A percentile compares a stretch with the other conserved stretches of the same genome.
phyloP scores from a whole-genome alignment of 495 filamentous ascomycete species.

The Polyplosphaeria fusca region DNA sequence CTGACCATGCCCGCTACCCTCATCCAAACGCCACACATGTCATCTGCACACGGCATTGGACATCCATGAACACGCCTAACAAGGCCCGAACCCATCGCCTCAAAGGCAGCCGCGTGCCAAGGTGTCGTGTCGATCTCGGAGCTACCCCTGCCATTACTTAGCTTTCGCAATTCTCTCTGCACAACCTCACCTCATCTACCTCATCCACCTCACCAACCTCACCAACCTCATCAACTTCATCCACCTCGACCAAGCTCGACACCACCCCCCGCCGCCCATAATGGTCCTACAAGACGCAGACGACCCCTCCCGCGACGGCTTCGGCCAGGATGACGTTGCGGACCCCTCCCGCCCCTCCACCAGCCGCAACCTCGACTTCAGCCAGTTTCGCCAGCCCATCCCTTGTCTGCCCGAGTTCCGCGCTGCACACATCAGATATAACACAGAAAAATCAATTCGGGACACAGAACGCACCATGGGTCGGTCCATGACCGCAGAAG shows the following conservation, averaged over 20 bases:
- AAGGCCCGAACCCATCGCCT: too few species aligned
- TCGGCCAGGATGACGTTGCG: constrained; percentile 21
- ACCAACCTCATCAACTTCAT: not conserved
- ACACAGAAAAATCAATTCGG: constrained; percentile 3
- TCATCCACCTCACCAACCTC: not conserved
- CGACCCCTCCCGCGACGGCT: constrained; percentile 5
- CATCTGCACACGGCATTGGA: too few species aligned
- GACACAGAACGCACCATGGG: constrained; percentile 7
- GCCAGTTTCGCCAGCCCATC: constrained; percentile 12
- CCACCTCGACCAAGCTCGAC: not conserved
- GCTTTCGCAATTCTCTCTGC: not conserved
- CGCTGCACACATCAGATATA: too few species aligned
- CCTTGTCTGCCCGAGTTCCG: constrained; percentile 12
- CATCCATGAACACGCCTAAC: too few species aligned
- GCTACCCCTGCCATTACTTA: not conserved
- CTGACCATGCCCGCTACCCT: too few species aligned
- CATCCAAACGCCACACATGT: too few species aligned
- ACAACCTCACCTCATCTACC: not conserved
- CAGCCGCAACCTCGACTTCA: constrained; percentile 7
- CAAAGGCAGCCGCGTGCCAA: too few species aligned
- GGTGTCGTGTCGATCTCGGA: too few species aligned
- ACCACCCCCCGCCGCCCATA: not conserved
- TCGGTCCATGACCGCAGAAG: constrained; percentile 15
- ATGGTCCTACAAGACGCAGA: constrained; percentile 28
- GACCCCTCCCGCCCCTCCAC: not conserved